Conservation (phyloP, 140 eudicot species). For the Flaveria floridana region DNA sequence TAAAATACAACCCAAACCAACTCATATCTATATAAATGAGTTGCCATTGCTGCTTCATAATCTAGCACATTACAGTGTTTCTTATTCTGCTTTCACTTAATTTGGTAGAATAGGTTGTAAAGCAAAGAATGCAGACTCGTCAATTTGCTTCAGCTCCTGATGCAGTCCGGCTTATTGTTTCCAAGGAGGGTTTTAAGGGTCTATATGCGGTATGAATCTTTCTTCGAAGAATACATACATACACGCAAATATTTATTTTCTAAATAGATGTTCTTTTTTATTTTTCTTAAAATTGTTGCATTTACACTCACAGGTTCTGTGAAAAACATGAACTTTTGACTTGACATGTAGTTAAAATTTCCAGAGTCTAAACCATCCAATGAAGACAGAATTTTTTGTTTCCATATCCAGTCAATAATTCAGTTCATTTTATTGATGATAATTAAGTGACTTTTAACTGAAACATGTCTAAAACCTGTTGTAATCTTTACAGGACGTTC, state of each 20-base stretch:
- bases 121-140: conserved; percentile 96
- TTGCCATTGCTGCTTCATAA: background rate
- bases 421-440: background rate
- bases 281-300: background rate
- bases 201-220: conserved; percentile 80
- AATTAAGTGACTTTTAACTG: background rate
- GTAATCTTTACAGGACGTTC: background rate
- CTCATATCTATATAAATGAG: background rate
- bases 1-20: background rate
- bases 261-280: background rate
- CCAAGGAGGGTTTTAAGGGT: conserved; percentile 93
- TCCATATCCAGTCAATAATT: background rate
- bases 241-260: background rate
- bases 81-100: conserved; percentile 11
- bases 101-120: conserved; percentile 65
- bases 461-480: background rate
- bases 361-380: background rate
- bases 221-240: background rate
- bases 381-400: background rate
- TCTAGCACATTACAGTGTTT: conserved; percentile 6
- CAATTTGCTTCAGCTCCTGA: conserved; percentile 89
- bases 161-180: conserved; percentile 78
- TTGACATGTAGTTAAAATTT: background rate
- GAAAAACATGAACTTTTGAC: background rate
- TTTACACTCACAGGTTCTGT: background rate